Percentiles rank a stretch among this genome's conserved stretches.
Evolutionary conservation across 1,284 basidiomycete genomes (phyloP).

Genomic region (Trichosporon inkin): DNA sequence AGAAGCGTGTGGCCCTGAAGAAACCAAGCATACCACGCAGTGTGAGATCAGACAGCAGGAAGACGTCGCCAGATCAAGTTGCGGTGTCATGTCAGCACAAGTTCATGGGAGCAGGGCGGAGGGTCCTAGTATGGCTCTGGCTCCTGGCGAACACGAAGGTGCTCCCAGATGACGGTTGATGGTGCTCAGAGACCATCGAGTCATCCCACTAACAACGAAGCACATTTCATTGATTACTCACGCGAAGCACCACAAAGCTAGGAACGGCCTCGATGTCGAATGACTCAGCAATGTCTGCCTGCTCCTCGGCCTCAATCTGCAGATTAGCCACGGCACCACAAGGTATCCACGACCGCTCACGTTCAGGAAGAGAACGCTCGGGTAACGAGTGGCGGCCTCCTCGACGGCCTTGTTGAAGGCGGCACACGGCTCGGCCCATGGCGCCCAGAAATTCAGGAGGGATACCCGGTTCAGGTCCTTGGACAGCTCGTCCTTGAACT

Average conservation of each 20-base stretch:
- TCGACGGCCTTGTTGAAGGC: constrained; percentile 74
- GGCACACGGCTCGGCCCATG: constrained; percentile 84
- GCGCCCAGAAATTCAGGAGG: constrained; percentile 86
- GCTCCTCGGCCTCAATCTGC: constrained; percentile 84
- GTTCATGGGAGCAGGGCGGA: background rate
- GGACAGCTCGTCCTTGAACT: constrained; percentile 72
- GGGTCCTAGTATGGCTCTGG: background rate
- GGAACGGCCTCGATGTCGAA: constrained; percentile 93
- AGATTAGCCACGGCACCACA: background rate
- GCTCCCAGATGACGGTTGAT: too few relatives aligned
- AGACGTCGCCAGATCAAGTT: too few relatives aligned
- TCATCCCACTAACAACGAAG: too few relatives aligned
- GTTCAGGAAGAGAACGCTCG: constrained; percentile 67
- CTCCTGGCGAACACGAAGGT: too few relatives aligned
- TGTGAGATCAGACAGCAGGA: too few relatives aligned
- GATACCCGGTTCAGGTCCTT: constrained; percentile 72
- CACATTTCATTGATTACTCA: constrained; percentile 47
- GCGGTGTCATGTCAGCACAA: too few relatives aligned
- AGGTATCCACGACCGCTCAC: constrained; percentile 51
- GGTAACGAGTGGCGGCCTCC: constrained; percentile 68
- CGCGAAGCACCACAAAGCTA: constrained; percentile 74
- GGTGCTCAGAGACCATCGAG: too few relatives aligned
- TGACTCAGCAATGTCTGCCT: constrained; percentile 84
- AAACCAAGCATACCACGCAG: background rate
- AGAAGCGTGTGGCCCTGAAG: constrained; percentile 83